Evolutionary conservation across 2,329 filamentous ascomycete species (phyloP).

Genomic region (Fusarium abutilonis): DNA sequence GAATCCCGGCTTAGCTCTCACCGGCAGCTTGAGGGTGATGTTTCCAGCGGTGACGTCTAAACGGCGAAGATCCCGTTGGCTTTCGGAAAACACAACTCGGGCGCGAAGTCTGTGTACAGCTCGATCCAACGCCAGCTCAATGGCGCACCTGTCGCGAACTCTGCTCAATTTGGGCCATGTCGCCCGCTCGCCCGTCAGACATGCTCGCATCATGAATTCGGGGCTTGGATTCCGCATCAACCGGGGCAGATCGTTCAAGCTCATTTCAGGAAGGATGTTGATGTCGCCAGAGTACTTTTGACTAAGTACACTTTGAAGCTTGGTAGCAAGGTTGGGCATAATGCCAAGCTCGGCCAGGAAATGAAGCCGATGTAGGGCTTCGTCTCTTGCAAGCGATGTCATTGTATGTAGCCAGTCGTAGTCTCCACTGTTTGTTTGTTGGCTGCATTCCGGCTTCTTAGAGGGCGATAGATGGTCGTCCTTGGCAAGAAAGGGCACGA

Average conservation of each 20-base stretch:
- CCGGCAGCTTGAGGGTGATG: conserved; percentile 39
- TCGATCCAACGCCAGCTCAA: conserved; percentile 84
- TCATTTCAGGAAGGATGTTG: conserved; percentile 86
- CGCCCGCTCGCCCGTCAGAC: conserved; percentile 80
- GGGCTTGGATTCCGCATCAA: conserved; percentile 85
- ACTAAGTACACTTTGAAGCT: conserved; percentile 81
- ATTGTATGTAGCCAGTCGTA: conserved; percentile 72
- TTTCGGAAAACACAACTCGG: conserved; percentile 74
- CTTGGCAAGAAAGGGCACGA: conserved; percentile 83
- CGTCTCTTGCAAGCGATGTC: conserved; percentile 78
- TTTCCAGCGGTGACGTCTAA: conserved; percentile 50
- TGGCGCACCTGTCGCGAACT: conserved; percentile 86
- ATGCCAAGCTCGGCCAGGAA: conserved; percentile 82
- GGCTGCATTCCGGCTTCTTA: conserved; percentile 41
- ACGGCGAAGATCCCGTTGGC: conserved; percentile 68
- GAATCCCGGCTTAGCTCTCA: conserved; percentile 26
- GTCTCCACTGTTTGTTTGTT: conserved; percentile 50
- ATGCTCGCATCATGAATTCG: conserved; percentile 85
- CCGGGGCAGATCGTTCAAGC: conserved; percentile 75
- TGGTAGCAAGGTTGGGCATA: conserved; percentile 80
- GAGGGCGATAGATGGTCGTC: conserved; percentile 69
- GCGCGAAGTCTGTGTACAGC: conserved; percentile 76
- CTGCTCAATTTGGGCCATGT: conserved; percentile 92
- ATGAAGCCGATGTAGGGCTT: conserved; percentile 82
- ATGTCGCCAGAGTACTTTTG: conserved; percentile 96